phyloP scores from a whole-genome alignment of 148 eudicot genomes.

The Camellia granthamiana region DNA sequence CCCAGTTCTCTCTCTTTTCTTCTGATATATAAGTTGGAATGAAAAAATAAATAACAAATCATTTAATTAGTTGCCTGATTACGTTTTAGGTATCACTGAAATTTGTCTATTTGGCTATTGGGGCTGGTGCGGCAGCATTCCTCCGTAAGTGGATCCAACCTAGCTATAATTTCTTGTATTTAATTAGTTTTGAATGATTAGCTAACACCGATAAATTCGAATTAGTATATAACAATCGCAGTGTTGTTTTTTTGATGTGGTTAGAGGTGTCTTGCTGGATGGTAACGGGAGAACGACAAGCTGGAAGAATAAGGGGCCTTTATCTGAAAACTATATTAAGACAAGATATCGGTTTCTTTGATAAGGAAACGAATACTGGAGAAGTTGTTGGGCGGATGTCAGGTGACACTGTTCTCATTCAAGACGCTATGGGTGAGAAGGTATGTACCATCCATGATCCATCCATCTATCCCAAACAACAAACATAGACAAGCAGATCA shows the following conservation, averaged over 20 bases:
- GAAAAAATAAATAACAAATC: background rate
- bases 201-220: no score
- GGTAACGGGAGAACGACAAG: slow-evolving; percentile 82
- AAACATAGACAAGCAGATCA: background rate
- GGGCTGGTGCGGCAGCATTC: slow-evolving; percentile 44
- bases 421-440: slow-evolving; percentile 86
- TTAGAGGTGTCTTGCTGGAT: slow-evolving; percentile 82
- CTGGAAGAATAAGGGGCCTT: slow-evolving; percentile 59
- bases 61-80: background rate
- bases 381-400: slow-evolving; percentile 84
- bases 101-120: slow-evolving; percentile 54
- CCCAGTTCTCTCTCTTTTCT: background rate
- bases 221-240: no score
- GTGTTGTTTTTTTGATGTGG: background rate
- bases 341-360: slow-evolving; percentile 72
- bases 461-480: background rate
- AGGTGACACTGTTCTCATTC: slow-evolving; percentile 75
- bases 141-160: slow-evolving; percentile 48
- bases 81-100: slow-evolving; percentile 49
- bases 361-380: slow-evolving; percentile 73
- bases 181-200: no score
- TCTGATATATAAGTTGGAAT: no score
- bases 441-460: slow-evolving; percentile 20
- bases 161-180: background rate
- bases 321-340: slow-evolving; percentile 62